Conservation (phyloP, 2,329 filamentous ascomycete species). For the Phialophora tarda region DNA sequence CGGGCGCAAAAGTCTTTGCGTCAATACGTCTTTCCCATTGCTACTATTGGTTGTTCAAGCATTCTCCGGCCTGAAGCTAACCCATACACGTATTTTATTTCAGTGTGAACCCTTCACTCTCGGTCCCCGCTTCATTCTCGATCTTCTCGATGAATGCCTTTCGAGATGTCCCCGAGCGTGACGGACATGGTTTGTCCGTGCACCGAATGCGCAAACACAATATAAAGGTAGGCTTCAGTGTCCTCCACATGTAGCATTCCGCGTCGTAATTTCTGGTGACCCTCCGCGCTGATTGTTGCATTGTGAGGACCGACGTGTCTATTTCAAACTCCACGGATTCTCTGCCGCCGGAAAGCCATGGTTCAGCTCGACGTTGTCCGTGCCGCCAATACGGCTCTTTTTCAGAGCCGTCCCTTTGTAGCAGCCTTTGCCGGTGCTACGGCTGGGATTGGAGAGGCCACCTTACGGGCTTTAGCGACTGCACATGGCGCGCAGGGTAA, state of each 20-base stretch:
- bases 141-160: neutral
- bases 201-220: neutral
- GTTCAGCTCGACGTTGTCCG: conserved; percentile 19
- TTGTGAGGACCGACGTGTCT: neutral
- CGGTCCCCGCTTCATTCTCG: neutral
- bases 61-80: neutral
- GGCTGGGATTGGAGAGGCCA: conserved; percentile 23
- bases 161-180: neutral
- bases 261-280: neutral
- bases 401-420: conserved; percentile 18
- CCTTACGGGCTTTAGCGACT: conserved; percentile 15
- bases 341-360: neutral
- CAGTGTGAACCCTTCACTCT: neutral
- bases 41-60: neutral
- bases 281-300: neutral
- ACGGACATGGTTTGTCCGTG: neutral
- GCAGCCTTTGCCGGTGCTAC: conserved; percentile 32
- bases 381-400: conserved; percentile 15
- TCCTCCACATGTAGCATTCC: neutral
- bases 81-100: neutral
- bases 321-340: neutral
- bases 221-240: neutral
- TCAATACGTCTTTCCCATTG: neutral
- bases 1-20: neutral
- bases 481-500: conserved; percentile 19